Evolutionary conservation across 1,284 basidiomycete genomes (phyloP), one percentile per base, ranked within the genome.

Genomic region (Termitomyces sp.): DNA sequence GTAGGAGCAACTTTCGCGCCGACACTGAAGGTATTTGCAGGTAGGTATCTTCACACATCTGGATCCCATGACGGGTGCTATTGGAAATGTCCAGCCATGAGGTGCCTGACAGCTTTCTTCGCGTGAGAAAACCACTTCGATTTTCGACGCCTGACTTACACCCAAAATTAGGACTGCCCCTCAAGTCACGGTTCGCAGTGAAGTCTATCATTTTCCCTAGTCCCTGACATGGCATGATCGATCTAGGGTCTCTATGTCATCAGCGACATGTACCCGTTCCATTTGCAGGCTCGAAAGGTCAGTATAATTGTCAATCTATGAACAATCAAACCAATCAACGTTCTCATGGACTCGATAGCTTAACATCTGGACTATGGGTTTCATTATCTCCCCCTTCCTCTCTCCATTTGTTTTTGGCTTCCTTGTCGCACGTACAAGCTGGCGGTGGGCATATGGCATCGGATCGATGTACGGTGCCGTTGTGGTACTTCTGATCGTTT

Each of bases 371-470:
- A 85, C 86, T 1, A 81, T 83, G 72, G 86, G 85, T 0, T 86
- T 88, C 69, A 77, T 88, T 64, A 70, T 79, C 8, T 76, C 80
- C 8, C 81, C 86, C 0, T 87, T 87, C 71, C 58, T 86, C 24
- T 84, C 83, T 0, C 86, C 87, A 0, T 88, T 88, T 63, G 71
- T 76, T 2, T 84, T 88, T 61, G 86, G 87, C 1, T 89, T 87
- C 66, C 72, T 88, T 10, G 83, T 84, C 41, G 84, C 83, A 2
- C 74, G 81, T 2, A 72, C 76, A 48, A 82, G 75, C 50, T 88
- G 84, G 83, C 71, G 85, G 41, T 90, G 87, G 86, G 76, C 84
- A 3, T 90, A 88, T 59, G 85, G 84, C 10, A 79, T 84, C 47
- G 86, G 80, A 1, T 79, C 76, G 38, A 78, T 88, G 4, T 89